These are phyloP conservation scores for Colletotrichum musicola DNA, from an alignment of 2,329 filamentous ascomycete genomes.

Conservation along the genomic window DNA sequence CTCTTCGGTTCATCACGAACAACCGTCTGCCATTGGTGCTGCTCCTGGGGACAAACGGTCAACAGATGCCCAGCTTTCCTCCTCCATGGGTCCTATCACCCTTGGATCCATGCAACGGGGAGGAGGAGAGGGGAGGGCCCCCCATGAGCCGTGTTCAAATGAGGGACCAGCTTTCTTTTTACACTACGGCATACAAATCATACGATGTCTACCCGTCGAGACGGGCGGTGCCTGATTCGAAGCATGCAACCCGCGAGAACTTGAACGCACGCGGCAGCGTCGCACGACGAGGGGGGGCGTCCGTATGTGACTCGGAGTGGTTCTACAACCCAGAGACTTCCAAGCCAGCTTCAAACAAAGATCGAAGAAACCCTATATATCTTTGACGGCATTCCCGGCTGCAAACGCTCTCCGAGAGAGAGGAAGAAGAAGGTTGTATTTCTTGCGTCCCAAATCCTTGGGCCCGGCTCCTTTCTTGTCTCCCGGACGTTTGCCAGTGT, in stretches of 20 bases:
- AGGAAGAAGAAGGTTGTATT: background rate
- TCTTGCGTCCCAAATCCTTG: constrained; percentile 1
- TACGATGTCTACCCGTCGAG: constrained; percentile 35
- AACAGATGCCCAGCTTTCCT: background rate
- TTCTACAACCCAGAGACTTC: background rate
- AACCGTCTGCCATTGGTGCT: constrained; percentile 17
- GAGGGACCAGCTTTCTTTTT: constrained; percentile 32
- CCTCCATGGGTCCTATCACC: constrained; percentile 15
- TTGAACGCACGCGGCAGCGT: constrained; percentile 11
- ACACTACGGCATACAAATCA: constrained; percentile 31
- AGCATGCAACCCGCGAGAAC: constrained; percentile 2
- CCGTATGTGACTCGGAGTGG: constrained; percentile 6
- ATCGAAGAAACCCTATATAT: constrained; percentile 24
- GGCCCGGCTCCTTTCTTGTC: constrained; percentile 1
- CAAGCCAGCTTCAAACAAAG: background rate
- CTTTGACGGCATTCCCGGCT: constrained; percentile 18
- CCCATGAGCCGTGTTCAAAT: constrained; percentile 23
- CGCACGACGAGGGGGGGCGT: constrained; percentile 16
- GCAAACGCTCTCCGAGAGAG: background rate
- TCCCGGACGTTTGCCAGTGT: constrained; percentile 7
- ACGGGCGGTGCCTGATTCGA: constrained; percentile 24
- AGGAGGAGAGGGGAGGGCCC: background rate
- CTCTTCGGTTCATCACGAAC: constrained; percentile 27
- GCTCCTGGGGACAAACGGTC: background rate
- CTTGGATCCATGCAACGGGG: constrained; percentile 19